phyloP scores from a whole-genome alignment of 1,284 basidiomycete genomes.

The Cryptococcus hybrid region DNA sequence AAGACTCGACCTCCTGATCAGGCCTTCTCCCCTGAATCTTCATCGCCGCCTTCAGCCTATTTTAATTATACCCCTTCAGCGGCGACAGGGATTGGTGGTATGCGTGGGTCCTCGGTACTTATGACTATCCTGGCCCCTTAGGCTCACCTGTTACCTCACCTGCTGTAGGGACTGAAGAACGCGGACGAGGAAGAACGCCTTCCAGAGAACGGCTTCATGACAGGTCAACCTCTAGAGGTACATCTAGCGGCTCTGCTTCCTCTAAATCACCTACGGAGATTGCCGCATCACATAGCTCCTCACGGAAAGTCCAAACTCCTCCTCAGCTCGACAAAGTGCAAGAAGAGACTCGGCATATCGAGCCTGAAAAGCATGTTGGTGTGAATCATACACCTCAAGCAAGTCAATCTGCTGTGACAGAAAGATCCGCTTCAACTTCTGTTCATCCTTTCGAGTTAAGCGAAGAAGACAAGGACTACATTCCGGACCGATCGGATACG shows the following conservation, averaged over 20 bases:
- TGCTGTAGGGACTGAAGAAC: conserved; percentile 15
- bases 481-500: conserved; percentile 42
- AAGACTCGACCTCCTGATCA: conserved; percentile 40
- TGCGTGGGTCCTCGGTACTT: conserved; percentile 27
- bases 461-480: conserved; percentile 20
- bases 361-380: conserved; percentile 10
- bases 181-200: conserved; percentile 29
- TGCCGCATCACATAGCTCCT: background rate
- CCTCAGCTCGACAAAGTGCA: conserved; percentile 26
- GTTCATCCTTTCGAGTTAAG: background rate
- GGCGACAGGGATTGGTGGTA: conserved; percentile 49
- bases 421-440: background rate
- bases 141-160: conserved; percentile 27
- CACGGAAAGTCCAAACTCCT: conserved; percentile 10
- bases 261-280: conserved; percentile 22
- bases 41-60: conserved; percentile 32
- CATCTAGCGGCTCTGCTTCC: conserved; percentile 24
- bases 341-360: conserved; percentile 14
- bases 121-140: conserved; percentile 16
- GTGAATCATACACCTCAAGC: background rate
- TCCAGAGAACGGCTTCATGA: conserved; percentile 32
- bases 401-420: background rate
- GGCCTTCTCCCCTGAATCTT: conserved; percentile 23
- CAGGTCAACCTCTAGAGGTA: conserved; percentile 33
- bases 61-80: conserved; percentile 52